Base-by-base conservation (phyloP, 2,329 filamentous ascomycete genomes). In the Sclerotiophoma versabilis region DNA sequence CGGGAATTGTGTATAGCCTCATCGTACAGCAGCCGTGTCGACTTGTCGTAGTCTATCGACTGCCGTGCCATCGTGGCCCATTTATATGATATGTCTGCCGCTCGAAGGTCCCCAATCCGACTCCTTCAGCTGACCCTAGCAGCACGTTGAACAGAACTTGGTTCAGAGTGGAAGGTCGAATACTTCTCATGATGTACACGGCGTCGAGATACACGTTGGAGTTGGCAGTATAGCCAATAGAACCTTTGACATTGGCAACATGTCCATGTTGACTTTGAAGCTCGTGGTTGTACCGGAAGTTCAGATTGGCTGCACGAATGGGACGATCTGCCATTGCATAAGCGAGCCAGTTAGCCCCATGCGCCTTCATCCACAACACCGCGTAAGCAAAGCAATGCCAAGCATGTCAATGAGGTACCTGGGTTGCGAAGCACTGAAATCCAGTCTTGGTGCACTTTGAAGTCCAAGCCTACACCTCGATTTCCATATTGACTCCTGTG, bases 101-200 rank as follows among this genome's bases (percentile, higher is more conserved):
- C 7, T 30, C 12, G 5, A 8, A 9, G 12, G 11, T 17, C 14
- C n/a, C 20, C 9, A 19, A 22, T 4, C 26, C 25, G 19, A 29
- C n/a, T 46, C 19, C 36, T 12, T 34, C 15, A 20, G 23, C 19
- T 12, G 23, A 30, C 10, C 9, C n/a, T 15, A 23, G 29, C n/a
- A 41, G 20, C 36, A 34, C 26, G 42, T 50, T 47, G 46, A 19
- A 26, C 34, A 29, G 36, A 19, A 32, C 52, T 56, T 56, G 47
- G 29, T 47, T 39, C 17, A 38, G 36, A 34, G 26, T 30, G 36
- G 52, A 50, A 56, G 42, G 46, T 56, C 26, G 33, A 11, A 25
- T 38, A 15, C 10, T 19, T 12, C 14, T 32, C 29, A 56, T 50
- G 47, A 56, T 49, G 46, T 47, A 49, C 47, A 45, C 29, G 52